Conservation (phyloP, 2,329 filamentous ascomycete genomes). For the Pyrenochaeta sp. region DNA sequence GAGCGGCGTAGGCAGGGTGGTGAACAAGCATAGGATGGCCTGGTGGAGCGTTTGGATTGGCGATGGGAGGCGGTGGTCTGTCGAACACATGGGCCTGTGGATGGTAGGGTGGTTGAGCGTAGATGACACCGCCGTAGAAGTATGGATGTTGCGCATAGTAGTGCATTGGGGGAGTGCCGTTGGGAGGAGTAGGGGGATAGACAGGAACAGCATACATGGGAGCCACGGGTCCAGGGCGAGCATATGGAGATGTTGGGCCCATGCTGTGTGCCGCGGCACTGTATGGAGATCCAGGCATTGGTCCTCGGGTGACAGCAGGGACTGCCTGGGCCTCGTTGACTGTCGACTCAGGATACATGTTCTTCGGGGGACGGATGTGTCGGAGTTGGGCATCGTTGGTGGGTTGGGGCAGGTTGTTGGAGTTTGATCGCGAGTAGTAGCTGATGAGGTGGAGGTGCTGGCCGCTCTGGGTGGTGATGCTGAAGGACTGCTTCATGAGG, state of each 20-base stretch:
- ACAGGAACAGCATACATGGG: slow-evolving; percentile 51
- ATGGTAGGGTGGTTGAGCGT: slow-evolving; percentile 39
- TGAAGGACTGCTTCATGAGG: slow-evolving; percentile 99
- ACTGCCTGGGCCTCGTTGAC: slow-evolving; percentile 84
- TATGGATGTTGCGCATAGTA: slow-evolving; percentile 46
- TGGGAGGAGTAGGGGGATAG: slow-evolving; percentile 51
- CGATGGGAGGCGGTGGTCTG: slow-evolving; percentile 49
- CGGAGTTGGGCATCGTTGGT: slow-evolving; percentile 80
- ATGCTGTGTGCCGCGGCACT: slow-evolving; percentile 59
- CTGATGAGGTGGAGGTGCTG: slow-evolving; percentile 98
- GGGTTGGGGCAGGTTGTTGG: slow-evolving; percentile 79
- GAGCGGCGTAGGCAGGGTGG: slow-evolving; percentile 35
- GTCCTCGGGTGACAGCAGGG: slow-evolving; percentile 80
- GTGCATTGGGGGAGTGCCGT: slow-evolving; percentile 53
- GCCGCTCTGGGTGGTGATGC: slow-evolving; percentile 88
- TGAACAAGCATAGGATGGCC: slow-evolving; percentile 37
- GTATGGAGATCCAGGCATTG: slow-evolving; percentile 66
- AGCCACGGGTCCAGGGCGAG: slow-evolving; percentile 50
- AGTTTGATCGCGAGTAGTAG: slow-evolving; percentile 86
- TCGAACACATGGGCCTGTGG: slow-evolving; percentile 34
- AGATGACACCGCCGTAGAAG: slow-evolving; percentile 43
- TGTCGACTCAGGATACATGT: slow-evolving; percentile 96
- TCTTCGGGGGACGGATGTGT: slow-evolving; percentile 85
- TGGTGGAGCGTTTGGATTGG: slow-evolving; percentile 48
- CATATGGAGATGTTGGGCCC: slow-evolving; percentile 62